Conservation (phyloP, 257 asterid genomes). For the Salvia splendens region DNA sequence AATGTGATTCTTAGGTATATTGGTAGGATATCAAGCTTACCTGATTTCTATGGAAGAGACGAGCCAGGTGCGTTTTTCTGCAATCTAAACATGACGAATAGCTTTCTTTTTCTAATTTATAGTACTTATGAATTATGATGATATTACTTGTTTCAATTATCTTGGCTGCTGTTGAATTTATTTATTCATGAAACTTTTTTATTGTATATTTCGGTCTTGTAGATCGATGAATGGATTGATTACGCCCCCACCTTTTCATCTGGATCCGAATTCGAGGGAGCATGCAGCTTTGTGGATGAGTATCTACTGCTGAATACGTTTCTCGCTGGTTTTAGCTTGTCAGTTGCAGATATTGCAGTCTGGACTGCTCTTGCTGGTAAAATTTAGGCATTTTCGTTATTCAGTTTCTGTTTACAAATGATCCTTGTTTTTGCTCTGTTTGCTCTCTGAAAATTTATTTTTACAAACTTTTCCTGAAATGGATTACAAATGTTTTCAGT, state of each 20-base stretch:
- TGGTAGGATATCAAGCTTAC: constrained; percentile 54
- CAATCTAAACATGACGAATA: constrained; percentile 1
- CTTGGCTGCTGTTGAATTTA: not conserved
- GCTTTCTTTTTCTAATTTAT: not conserved
- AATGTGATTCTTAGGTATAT: constrained; percentile 60
- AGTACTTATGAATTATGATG: not conserved
- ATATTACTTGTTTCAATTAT: not conserved
- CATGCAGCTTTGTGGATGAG: constrained; percentile 66
- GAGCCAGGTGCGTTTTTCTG: constrained; percentile 51
- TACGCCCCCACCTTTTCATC: constrained; percentile 67
- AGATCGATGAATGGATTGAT: constrained; percentile 90
- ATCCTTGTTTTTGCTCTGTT: not conserved
- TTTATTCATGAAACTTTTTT: not conserved
- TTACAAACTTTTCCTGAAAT: not conserved
- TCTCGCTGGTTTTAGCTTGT: constrained; percentile 62
- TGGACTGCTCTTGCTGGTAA: constrained; percentile 94
- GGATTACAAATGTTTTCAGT: not conserved
- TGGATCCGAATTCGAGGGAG: constrained; percentile 94
- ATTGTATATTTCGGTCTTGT: constrained; percentile 21
- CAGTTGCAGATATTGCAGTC: constrained; percentile 83
- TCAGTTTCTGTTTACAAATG: not conserved
- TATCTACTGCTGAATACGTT: constrained; percentile 63
- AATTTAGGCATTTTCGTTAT: not conserved
- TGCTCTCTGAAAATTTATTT: not conserved
- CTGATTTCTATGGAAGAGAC: constrained; percentile 54